Evolutionary conservation across 129 eudicot species (phyloP).

Genomic region (Cynara cardunculus): DNA sequence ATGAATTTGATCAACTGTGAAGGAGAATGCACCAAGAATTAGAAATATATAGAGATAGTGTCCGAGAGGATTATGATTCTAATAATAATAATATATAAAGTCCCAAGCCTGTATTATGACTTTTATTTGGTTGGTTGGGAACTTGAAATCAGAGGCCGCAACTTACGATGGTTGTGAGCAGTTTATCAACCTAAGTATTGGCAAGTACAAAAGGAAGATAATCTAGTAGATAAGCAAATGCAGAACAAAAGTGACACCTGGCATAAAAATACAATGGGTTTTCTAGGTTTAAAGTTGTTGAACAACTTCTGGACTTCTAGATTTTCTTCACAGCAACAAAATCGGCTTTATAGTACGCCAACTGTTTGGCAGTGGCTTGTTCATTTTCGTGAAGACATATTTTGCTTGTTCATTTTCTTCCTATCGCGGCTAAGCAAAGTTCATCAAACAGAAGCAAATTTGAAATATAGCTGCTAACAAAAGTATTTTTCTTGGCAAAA

Average conservation of each 20-base stretch:
- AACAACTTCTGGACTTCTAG: constrained; percentile 2
- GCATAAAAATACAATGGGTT: neutral
- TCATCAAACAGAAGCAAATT: neutral
- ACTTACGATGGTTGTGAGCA: neutral
- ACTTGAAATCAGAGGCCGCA: neutral
- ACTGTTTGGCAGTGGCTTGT: no score
- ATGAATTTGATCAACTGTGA: neutral
- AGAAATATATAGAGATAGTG: no score
- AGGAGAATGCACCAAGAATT: no score
- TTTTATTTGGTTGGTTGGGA: constrained; percentile 10
- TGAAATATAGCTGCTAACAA: neutral
- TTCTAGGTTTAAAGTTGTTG: neutral
- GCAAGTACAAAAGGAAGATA: neutral
- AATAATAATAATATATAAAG: neutral
- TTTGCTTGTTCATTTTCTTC: no score
- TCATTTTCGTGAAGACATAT: neutral
- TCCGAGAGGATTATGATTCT: neutral
- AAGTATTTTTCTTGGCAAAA: neutral
- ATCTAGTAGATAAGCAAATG: neutral
- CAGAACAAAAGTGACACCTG: neutral
- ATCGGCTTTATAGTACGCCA: no score
- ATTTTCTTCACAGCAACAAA: no score
- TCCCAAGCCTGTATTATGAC: neutral
- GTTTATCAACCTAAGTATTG: neutral
- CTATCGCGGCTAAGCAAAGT: no score